phyloP scores from a whole-genome alignment of 2,329 filamentous ascomycete genomes.

The Magnaporthiopsis incrustans region DNA sequence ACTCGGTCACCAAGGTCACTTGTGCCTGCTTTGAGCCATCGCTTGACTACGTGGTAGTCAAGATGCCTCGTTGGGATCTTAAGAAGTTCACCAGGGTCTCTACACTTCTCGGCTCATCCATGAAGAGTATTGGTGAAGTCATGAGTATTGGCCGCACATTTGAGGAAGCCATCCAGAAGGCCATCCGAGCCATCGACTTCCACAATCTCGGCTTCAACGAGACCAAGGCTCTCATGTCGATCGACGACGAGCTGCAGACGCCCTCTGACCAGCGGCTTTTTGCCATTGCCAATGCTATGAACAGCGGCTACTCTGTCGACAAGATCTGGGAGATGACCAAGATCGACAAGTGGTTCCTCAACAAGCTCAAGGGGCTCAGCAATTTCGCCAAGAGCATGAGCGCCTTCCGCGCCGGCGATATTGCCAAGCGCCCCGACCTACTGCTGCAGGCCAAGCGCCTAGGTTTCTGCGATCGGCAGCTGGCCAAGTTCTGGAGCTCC shows the following conservation, averaged over 20 bases:
- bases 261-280: constrained; percentile 96
- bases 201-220: constrained; percentile 93
- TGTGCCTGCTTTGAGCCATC: constrained; percentile 98
- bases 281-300: constrained; percentile 96
- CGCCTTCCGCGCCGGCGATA: constrained; percentile 55
- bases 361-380: constrained; percentile 82
- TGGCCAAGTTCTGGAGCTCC: constrained; percentile 89
- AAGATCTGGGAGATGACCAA: constrained; percentile 98
- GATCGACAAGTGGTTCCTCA: constrained; percentile 98
- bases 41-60: constrained; percentile 95
- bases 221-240: constrained; percentile 85
- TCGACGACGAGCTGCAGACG: constrained; percentile 92
- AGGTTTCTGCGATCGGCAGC: constrained; percentile 87
- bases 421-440: constrained; percentile 54
- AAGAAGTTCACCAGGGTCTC: constrained; percentile 99
- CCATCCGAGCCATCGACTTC: constrained; percentile 90
- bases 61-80: constrained; percentile 97
- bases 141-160: constrained; percentile 97
- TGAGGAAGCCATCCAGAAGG: constrained; percentile 97
- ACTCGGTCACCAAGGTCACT: constrained; percentile 90
- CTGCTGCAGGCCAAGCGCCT: constrained; percentile 84
- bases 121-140: constrained; percentile 99
- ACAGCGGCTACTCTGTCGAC: constrained; percentile 84
- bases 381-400: constrained; percentile 79
- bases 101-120: constrained; percentile 90